Evolutionary conservation across 176 grass and related monocot genomes (phyloP).

Genomic region (Oryza coarctata): DNA sequence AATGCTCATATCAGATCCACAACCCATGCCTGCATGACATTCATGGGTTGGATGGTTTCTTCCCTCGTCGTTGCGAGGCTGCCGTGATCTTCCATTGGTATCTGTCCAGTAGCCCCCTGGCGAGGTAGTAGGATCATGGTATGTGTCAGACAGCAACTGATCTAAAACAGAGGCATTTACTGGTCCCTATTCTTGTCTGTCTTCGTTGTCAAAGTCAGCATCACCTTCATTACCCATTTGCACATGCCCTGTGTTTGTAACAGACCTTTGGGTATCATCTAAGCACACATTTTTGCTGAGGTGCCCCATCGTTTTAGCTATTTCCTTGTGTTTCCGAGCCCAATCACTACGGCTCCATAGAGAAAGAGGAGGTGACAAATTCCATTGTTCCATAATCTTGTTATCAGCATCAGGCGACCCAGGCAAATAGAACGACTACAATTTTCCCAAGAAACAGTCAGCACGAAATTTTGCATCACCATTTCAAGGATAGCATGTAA

Average conservation of each 20-base stretch:
- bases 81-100: slow-evolving; percentile 27
- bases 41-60: slow-evolving; percentile 22
- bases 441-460: slow-evolving; percentile 24
- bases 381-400: slow-evolving; percentile 86
- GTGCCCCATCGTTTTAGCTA: slow-evolving; percentile 64
- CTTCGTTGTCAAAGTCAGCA: slow-evolving; percentile 14
- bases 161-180: slow-evolving; percentile 22
- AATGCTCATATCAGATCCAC: slow-evolving; percentile 58
- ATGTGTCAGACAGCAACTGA: slow-evolving; percentile 37
- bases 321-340: slow-evolving; percentile 59
- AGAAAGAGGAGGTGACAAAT: slow-evolving; percentile 71
- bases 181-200: slow-evolving; percentile 7
- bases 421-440: slow-evolving; percentile 92
- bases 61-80: slow-evolving; percentile 38
- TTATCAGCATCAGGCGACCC: slow-evolving; percentile 70
- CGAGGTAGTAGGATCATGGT: slow-evolving; percentile 40
- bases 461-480: not conserved
- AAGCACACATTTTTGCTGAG: slow-evolving; percentile 10
- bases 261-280: slow-evolving; percentile 18
- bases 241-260: not conserved
- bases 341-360: slow-evolving; percentile 90
- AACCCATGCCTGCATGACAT: not conserved
- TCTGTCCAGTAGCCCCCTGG: slow-evolving; percentile 54
- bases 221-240: slow-evolving; percentile 8
- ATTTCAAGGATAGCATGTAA: not conserved